A percentile compares a stretch with the other conserved stretches of the same genome.
phyloP scores from a whole-genome alignment of 768 basidiomycete species.

The Amanita jacksonii region DNA sequence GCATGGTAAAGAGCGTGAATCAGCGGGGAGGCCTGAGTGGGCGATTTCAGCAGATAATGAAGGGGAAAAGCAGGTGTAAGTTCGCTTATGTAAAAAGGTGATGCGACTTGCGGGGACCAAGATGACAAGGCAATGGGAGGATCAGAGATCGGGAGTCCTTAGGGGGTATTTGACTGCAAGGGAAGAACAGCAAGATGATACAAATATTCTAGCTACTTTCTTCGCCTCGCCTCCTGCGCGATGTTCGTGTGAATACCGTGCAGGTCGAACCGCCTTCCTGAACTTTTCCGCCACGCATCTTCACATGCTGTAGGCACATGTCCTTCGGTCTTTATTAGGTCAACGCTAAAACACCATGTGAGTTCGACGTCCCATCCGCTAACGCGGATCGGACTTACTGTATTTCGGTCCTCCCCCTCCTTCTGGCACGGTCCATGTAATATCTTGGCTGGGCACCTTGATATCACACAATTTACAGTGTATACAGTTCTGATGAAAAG shows the following conservation, averaged over 20 bases:
- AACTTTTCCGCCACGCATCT: too few relatives aligned
- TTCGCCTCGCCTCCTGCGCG: not conserved
- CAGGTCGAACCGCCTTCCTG: too few relatives aligned
- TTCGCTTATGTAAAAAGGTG: conserved; percentile 2
- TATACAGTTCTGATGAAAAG: conserved; percentile 63
- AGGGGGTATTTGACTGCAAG: not conserved
- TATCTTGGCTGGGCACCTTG: conserved; percentile 94
- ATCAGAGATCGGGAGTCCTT: too few relatives aligned
- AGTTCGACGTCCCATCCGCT: not conserved
- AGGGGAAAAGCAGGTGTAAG: too few relatives aligned
- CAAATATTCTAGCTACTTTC: not conserved
- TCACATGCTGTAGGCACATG: not conserved
- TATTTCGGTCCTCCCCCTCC: conserved; percentile 97
- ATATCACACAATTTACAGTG: conserved; percentile 96
- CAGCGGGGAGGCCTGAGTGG: not conserved
- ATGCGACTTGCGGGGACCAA: not conserved
- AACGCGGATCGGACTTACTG: conserved; percentile 36
- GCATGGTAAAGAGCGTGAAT: not conserved
- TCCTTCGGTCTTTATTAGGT: not conserved
- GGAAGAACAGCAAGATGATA: not conserved
- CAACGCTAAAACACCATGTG: not conserved
- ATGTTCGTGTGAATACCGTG: not conserved
- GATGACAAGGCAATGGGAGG: too few relatives aligned
- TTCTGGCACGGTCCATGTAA: conserved; percentile 95
- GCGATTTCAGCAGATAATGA: too few relatives aligned